Conservation (phyloP, 2,329 filamentous ascomycete genomes). For the Niveomyces coronatus region DNA sequence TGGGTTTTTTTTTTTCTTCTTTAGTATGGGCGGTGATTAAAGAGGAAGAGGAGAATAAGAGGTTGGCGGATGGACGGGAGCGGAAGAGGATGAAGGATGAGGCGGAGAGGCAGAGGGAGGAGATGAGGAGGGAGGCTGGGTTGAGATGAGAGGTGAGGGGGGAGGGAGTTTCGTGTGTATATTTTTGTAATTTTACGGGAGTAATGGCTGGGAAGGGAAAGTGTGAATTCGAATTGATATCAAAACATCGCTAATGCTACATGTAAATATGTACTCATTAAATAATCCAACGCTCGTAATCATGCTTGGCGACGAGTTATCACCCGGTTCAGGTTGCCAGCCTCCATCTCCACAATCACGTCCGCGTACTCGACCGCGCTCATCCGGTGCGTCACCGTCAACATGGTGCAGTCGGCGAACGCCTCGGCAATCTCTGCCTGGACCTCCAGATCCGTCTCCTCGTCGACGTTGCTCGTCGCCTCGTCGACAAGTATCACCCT, state of each 20-base stretch:
- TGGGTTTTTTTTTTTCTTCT: too few relatives aligned
- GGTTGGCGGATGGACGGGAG: conserved; percentile 27
- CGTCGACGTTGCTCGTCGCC: conserved; percentile 22
- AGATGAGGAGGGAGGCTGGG: conserved; percentile 39
- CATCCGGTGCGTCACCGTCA: conserved; percentile 13
- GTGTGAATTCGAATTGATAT: conserved; percentile 6
- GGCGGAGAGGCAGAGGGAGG: conserved; percentile 33
- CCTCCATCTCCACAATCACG: conserved; percentile 7
- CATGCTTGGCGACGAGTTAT: conserved; percentile 8
- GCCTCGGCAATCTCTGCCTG: conserved; percentile 8
- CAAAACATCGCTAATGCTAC: conserved; percentile 5
- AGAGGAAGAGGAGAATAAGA: conserved; percentile 33
- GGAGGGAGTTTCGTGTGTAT: too few relatives aligned
- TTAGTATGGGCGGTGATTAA: conserved; percentile 44
- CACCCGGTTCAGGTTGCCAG: conserved; percentile 6
- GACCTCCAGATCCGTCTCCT: conserved; percentile 20
- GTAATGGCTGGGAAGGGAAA: background rate
- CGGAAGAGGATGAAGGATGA: conserved; percentile 29
- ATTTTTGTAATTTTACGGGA: background rate
- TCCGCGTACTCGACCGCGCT: conserved; percentile 8
- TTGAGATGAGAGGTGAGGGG: conserved; percentile 19
- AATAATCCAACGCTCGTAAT: background rate
- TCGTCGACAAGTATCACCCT: conserved; percentile 6
- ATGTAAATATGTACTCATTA: background rate
- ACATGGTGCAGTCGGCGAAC: conserved; percentile 11